Conservation (phyloP, 208 protist genomes). For the Naegleria lovaniensis region DNA sequence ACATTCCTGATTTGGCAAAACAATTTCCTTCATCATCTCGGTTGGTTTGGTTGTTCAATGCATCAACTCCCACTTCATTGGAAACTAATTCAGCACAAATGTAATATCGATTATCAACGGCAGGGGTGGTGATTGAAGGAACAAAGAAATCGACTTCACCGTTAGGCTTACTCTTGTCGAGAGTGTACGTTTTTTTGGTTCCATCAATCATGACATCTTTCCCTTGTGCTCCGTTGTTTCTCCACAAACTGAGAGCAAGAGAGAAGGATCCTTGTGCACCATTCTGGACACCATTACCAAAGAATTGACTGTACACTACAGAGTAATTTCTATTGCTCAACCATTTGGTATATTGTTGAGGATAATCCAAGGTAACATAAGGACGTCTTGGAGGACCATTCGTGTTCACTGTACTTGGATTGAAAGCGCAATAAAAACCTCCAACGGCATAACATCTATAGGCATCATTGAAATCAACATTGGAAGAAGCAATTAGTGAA, state of each 20-base stretch:
- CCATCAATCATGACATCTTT: not conserved
- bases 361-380: not conserved
- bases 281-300: not conserved
- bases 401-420: not conserved
- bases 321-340: not conserved
- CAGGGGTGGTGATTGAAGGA: not conserved
- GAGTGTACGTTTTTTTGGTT: not conserved
- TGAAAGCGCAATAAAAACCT: not conserved
- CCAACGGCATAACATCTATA: not conserved
- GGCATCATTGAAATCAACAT: not conserved
- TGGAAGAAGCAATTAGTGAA: not conserved
- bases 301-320: not conserved
- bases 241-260: not conserved
- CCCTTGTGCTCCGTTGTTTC: not conserved
- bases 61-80: not conserved
- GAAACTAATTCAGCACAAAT: not conserved
- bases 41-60: not conserved
- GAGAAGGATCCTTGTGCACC: not conserved
- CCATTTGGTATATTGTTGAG: constrained; percentile 9
- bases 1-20: not conserved
- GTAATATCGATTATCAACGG: not conserved
- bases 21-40: not conserved
- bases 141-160: not conserved
- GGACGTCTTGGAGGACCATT: not conserved
- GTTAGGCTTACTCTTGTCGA: not conserved